A percentile compares a stretch with the other conserved stretches of the same genome.
Evolutionary conservation across 495 filamentous ascomycete genomes (phyloP).

Genomic region (Hypomontagnella monticulosa): DNA sequence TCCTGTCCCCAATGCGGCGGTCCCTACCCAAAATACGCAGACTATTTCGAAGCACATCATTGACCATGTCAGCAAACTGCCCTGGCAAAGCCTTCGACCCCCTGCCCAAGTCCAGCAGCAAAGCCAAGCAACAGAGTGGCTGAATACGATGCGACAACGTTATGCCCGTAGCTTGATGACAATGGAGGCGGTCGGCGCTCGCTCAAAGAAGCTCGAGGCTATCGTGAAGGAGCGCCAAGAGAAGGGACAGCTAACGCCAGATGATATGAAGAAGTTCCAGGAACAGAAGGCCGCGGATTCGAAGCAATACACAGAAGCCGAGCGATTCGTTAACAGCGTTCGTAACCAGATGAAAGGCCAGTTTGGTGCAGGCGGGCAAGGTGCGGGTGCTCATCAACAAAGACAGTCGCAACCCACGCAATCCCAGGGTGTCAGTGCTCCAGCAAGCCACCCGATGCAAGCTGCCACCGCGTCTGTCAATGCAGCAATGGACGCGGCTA

Average conservation of each 20-base stretch:
- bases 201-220: conserved; percentile 40
- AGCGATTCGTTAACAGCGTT: conserved; percentile 46
- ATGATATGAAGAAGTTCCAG: conserved; percentile 25
- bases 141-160: conserved; percentile 43
- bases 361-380: conserved; percentile 33
- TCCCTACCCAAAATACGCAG: conserved; percentile 7
- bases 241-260: too few species aligned
- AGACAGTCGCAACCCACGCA: conserved; percentile 40
- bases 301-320: conserved; percentile 41
- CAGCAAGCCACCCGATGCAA: conserved; percentile 40
- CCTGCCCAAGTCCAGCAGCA: conserved; percentile 29
- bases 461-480: conserved; percentile 49
- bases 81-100: conserved; percentile 41
- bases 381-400: conserved; percentile 35
- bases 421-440: conserved; percentile 18
- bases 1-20: conserved; percentile 15
- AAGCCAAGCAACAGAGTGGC: conserved; percentile 45
- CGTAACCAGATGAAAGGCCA: conserved; percentile 42
- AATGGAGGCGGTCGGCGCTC: conserved; percentile 48
- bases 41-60: conserved; percentile 45
- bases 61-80: conserved; percentile 50
- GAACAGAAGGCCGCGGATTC: conserved; percentile 39
- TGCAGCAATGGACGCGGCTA: conserved; percentile 63
- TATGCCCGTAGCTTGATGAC: conserved; percentile 47
- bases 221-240: conserved; percentile 49